Conservation (phyloP, 73 alveolate genomes). For the Uronychia binucleata region DNA sequence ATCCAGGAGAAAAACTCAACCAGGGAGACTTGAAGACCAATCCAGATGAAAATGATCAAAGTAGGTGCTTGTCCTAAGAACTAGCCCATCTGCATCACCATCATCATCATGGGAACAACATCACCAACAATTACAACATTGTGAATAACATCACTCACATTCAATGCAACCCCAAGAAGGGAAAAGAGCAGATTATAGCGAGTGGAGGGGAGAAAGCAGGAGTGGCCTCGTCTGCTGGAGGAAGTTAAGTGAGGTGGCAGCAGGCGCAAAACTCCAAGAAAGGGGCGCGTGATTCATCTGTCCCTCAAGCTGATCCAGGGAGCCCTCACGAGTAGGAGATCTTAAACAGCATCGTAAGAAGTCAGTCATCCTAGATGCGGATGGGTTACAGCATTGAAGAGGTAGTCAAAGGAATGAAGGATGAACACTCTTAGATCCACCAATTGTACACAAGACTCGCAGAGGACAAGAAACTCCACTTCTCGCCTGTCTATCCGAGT, state of each 20-base stretch:
- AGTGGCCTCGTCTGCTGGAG: background rate
- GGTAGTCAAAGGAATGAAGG: background rate
- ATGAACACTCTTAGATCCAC: background rate
- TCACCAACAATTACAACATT: background rate
- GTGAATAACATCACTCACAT: background rate
- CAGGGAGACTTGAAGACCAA: background rate
- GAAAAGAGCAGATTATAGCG: background rate
- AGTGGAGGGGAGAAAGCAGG: background rate
- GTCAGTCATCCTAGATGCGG: background rate
- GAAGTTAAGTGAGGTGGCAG: background rate
- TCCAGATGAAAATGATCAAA: background rate
- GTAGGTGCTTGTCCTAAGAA: background rate
- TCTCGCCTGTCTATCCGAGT: background rate
- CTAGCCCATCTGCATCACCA: background rate
- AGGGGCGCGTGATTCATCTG: background rate
- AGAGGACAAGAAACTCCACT: background rate
- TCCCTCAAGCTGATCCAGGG: background rate
- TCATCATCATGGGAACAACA: background rate
- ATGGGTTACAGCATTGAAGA: background rate
- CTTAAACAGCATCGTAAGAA: background rate
- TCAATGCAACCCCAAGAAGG: background rate
- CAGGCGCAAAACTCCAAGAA: too few species aligned
- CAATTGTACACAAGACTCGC: background rate
- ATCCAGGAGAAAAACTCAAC: background rate
- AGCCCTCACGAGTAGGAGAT: background rate